These are phyloP conservation scores for Hypoxylon sp. DNA, from an alignment of 2,329 filamentous ascomycete species.

Conservation along the genomic window DNA sequence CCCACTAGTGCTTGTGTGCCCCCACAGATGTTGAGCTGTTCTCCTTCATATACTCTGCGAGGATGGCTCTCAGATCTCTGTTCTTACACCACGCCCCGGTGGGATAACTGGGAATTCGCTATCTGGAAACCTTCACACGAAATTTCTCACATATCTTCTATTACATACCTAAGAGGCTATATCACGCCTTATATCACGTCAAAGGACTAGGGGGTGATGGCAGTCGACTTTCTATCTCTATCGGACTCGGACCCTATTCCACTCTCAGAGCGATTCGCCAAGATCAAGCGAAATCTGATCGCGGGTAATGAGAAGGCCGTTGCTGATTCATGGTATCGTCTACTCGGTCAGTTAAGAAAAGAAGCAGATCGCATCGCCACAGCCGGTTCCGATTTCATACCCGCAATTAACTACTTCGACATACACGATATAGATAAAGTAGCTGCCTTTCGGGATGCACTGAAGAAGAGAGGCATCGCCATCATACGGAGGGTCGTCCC, in stretches of 20 bases:
- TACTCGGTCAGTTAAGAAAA: slow-evolving; percentile 56
- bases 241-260: slow-evolving; percentile 57
- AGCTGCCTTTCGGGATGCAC: slow-evolving; percentile 47
- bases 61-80: slow-evolving; percentile 28
- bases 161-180: slow-evolving; percentile 6
- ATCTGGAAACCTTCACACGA: neutral
- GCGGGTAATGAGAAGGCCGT: slow-evolving; percentile 58
- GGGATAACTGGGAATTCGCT: slow-evolving; percentile 14
- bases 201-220: slow-evolving; percentile 46
- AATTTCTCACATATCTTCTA: slow-evolving; percentile 15
- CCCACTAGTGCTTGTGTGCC: slow-evolving; percentile 27
- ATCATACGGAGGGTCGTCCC: slow-evolving; percentile 78
- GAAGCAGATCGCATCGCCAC: slow-evolving; percentile 58
- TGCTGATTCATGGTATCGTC: slow-evolving; percentile 59
- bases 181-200: slow-evolving; percentile 16
- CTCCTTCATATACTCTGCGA: slow-evolving; percentile 26
- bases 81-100: slow-evolving; percentile 17
- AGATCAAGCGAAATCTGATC: slow-evolving; percentile 60
- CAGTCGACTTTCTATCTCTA: slow-evolving; percentile 50
- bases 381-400: slow-evolving; percentile 57
- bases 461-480: slow-evolving; percentile 73
- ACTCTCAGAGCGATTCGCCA: slow-evolving; percentile 60
- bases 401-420: slow-evolving; percentile 60
- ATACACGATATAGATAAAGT: slow-evolving; percentile 52
- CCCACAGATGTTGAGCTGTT: slow-evolving; percentile 26